Conservation (phyloP, 2,329 filamentous ascomycete species). For the Exserohilum rostratum region DNA sequence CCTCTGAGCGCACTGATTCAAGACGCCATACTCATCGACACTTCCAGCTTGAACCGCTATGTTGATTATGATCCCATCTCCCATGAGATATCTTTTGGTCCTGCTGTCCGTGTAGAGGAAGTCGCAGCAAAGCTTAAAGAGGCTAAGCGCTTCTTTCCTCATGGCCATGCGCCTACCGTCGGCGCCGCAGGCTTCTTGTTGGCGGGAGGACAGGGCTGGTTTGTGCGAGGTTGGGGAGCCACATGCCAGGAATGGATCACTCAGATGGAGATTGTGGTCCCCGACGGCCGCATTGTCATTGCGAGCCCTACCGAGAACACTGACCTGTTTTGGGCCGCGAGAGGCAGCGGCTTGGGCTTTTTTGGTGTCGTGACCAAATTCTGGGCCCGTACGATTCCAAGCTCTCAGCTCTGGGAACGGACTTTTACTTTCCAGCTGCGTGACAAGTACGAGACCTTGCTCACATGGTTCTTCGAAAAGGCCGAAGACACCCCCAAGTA, state of each 20-base stretch:
- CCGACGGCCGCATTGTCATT: constrained; percentile 35
- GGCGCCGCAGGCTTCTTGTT: constrained; percentile 32
- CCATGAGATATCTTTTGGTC: constrained; percentile 18
- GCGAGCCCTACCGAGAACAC: constrained; percentile 32
- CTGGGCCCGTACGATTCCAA: constrained; percentile 21
- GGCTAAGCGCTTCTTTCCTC: constrained; percentile 27
- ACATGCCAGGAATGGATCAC: constrained; percentile 30
- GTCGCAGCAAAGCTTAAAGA: constrained; percentile 4
- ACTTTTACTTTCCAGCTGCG: constrained; percentile 1
- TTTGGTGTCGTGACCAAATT: constrained; percentile 27
- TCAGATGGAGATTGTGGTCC: constrained; percentile 40
- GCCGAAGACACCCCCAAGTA: constrained; percentile 2
- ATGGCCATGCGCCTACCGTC: constrained; percentile 34
- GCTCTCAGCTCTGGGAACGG: not conserved
- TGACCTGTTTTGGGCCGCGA: constrained; percentile 49
- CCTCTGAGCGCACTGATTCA: constrained; percentile 16
- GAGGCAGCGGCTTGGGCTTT: constrained; percentile 41
- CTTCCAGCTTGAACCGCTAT: constrained; percentile 15
- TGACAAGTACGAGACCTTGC: constrained; percentile 2
- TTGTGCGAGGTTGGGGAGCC: constrained; percentile 36
- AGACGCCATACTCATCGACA: constrained; percentile 26
- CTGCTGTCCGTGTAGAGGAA: constrained; percentile 20
- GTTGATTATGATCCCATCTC: constrained; percentile 21
- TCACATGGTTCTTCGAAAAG: constrained; percentile 6
- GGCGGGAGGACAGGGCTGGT: constrained; percentile 39